Evolutionary conservation across 164 flowering plant species (phyloP), one percentile per base, ranked within the genome.

Genomic region (Magnolia kwangsiensis): DNA sequence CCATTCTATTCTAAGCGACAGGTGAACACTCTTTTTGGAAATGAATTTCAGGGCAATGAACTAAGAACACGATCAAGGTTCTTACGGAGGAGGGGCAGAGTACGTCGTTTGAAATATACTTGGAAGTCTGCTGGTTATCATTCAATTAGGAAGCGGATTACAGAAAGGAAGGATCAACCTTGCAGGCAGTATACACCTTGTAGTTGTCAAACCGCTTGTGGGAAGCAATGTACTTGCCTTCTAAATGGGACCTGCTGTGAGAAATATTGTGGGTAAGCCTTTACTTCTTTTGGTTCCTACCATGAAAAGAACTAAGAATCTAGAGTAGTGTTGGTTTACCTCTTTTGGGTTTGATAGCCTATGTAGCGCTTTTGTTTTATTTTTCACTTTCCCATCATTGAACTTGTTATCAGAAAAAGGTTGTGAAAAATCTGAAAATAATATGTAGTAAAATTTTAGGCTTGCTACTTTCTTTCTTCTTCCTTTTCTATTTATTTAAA

Each of bases 111-210:
- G 84, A 96, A 96, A 82, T 94, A 96, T 78, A 88, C 92, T 29
- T 93, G 97, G 97, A 96, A 96, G 73, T 90, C 97, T 85, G 92
- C 98, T 85, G 97, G 91, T 65, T 92, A 90, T 77, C 97, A 91
- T 79, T 91, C 99, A 27, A 89, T 93, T 77, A 90, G 97, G 85
- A 96, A 96, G 77, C 82, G 99, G 37, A 95, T 93, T 72, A 88
- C 92, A 66, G 99, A 96, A 79, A 88, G 88, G 82, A 95, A 95
- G 84, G 98, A 95, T 81, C 96, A 88, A 84, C 98, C 98, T 49
- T 96, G 98, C 80, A 87, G 95, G 69, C 99, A 96, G 80, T 96
- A 84, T 75, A 96, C 88, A 76, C 99, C 99, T 49, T 96, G 99
- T 86, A 84, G 83, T 74, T 96, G 99, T 86, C 88, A 89, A 81